Conservation (phyloP, 306 rosid genomes). For the Arachis stenosperma region DNA sequence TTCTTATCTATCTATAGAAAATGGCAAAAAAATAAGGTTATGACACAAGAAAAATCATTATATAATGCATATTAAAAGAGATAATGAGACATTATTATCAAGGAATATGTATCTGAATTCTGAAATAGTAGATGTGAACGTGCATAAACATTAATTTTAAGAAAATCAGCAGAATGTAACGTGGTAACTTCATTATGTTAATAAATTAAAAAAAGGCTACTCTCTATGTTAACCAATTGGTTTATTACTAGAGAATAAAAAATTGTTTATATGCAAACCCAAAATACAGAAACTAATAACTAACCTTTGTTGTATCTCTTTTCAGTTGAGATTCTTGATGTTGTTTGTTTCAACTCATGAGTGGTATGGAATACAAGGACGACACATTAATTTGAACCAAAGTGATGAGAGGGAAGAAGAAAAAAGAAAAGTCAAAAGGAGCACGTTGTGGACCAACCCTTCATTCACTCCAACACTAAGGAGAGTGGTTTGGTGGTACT, state of each 20-base stretch:
- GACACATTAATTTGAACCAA: conserved; percentile 28
- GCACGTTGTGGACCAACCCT: conserved; percentile 44
- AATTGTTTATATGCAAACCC: neutral
- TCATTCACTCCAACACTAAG: conserved; percentile 31
- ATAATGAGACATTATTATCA: neutral
- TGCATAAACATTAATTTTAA: too few species aligned
- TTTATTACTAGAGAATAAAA: neutral
- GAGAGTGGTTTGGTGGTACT: conserved; percentile 48
- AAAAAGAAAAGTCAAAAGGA: conserved; percentile 18
- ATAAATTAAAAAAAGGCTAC: too few species aligned
- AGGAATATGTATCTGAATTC: too few species aligned
- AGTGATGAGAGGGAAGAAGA: conserved; percentile 4
- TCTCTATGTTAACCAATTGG: too few species aligned
- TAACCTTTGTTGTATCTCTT: neutral
- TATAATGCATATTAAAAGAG: too few species aligned
- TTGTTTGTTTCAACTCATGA: conserved; percentile 10
- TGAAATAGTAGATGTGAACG: too few species aligned
- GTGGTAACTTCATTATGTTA: too few species aligned
- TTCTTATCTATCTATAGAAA: conserved; percentile 18
- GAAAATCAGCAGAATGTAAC: too few species aligned
- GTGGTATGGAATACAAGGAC: conserved; percentile 17
- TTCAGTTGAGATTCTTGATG: conserved; percentile 1
- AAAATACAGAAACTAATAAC: conserved; percentile 17
- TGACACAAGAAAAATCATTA: too few species aligned
- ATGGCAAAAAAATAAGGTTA: neutral